Conservation (phyloP, 169 alveolate genomes). For the Plasmodium fragile region DNA sequence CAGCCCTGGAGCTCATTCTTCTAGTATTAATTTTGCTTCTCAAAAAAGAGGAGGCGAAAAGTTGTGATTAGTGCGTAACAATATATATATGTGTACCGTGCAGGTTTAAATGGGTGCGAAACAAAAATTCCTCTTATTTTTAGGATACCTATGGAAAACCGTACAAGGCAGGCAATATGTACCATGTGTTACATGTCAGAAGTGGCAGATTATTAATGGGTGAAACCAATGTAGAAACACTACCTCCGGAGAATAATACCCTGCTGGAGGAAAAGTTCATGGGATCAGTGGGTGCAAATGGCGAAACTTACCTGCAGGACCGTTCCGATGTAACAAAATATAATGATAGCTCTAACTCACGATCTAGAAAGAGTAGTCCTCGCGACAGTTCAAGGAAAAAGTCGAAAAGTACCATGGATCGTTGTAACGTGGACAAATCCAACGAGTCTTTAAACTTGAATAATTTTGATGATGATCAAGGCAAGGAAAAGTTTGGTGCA, state of each 20-base stretch:
- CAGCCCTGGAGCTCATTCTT: neutral
- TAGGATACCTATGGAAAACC: neutral
- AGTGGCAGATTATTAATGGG: neutral
- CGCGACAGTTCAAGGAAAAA: too few species aligned
- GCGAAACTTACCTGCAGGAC: too few species aligned
- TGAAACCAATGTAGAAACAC: neutral
- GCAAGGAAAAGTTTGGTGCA: too few species aligned
- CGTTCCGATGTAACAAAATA: too few species aligned
- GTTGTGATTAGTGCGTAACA: neutral
- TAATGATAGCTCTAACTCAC: too few species aligned
- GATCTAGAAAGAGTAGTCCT: too few species aligned
- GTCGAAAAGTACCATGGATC: too few species aligned
- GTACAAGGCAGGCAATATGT: too few species aligned
- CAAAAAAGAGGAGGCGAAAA: neutral
- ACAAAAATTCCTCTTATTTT: too few species aligned
- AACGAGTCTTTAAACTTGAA: too few species aligned
- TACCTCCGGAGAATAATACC: neutral
- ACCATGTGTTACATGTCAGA: neutral
- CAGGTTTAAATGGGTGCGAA: neutral
- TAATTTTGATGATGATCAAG: too few species aligned
- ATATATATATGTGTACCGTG: neutral
- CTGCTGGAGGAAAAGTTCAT: neutral
- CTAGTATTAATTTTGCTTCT: neutral
- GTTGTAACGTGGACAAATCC: too few species aligned
- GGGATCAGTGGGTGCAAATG: neutral